phyloP scores from a whole-genome alignment of 441 rosid species.

The Erysimum cheiri region DNA sequence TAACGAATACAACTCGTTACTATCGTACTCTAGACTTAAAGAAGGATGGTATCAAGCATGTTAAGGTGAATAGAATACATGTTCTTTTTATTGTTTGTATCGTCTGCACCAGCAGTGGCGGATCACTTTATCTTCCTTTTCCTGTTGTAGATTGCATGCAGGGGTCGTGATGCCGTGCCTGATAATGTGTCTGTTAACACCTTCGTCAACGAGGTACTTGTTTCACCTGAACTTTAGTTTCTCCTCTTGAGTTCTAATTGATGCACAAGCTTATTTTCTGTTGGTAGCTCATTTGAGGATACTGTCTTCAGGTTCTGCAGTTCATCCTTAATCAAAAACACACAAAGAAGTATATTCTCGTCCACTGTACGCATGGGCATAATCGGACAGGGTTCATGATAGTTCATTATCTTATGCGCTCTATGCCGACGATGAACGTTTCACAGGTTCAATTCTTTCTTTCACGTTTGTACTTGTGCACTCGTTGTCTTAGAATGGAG shows the following conservation, averaged over 20 bases:
- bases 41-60: conserved; percentile 88
- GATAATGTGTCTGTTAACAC: conserved; percentile 84
- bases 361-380: conserved; percentile 99
- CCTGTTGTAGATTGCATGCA: conserved; percentile 73
- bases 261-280: not conserved
- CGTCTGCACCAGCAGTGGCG: not conserved
- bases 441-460: conserved; percentile 61
- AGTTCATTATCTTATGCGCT: conserved; percentile 91
- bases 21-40: conserved; percentile 70
- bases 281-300: conserved; percentile 21
- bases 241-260: not conserved
- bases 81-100: not conserved
- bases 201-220: conserved; percentile 82
- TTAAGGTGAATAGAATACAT: conserved; percentile 61
- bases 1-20: conserved; percentile 92
- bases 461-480: not conserved
- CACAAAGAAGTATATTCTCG: conserved; percentile 78
- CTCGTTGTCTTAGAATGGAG: conserved; percentile 14
- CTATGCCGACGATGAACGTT: conserved; percentile 74
- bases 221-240: not conserved
- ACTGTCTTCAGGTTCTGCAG: conserved; percentile 62
- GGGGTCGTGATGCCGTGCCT: conserved; percentile 91
- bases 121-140: conserved; percentile 22
- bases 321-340: conserved; percentile 70
- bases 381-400: conserved; percentile 99